Evolutionary conservation across 1,284 basidiomycete genomes (phyloP).

Genomic region (Cutaneotrichosporon sp.): DNA sequence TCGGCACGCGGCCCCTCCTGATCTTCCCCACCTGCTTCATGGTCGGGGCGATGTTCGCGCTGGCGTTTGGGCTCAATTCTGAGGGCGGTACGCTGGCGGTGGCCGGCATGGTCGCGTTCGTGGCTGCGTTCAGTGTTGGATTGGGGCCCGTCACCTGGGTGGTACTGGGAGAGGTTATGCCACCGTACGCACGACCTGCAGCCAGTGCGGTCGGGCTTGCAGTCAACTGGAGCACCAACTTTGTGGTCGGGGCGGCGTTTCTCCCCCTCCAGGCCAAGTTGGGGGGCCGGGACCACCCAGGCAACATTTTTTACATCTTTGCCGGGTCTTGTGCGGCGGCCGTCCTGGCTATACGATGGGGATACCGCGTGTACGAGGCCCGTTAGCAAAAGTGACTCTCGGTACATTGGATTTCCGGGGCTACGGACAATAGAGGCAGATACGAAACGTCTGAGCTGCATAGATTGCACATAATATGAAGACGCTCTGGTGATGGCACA

Average conservation of each 20-base stretch:
- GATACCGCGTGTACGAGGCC: conserved; percentile 1
- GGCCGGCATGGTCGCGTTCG: conserved; percentile 36
- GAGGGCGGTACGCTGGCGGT: conserved; percentile 27
- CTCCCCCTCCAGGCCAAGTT: conserved; percentile 40
- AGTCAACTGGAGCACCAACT: conserved; percentile 44
- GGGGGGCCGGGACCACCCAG: conserved; percentile 39
- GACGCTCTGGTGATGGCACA: conserved; percentile 3
- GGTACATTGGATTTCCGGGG: neutral
- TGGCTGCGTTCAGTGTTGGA: conserved; percentile 39
- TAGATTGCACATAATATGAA: neutral
- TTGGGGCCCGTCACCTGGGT: conserved; percentile 49
- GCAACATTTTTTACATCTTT: conserved; percentile 45
- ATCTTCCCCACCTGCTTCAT: conserved; percentile 34
- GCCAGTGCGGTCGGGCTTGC: conserved; percentile 40
- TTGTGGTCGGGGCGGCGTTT: conserved; percentile 40
- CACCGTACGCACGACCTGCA: conserved; percentile 38
- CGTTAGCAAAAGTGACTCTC: neutral
- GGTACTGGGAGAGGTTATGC: conserved; percentile 44
- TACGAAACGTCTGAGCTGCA: conserved; percentile 1
- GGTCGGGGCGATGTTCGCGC: conserved; percentile 27
- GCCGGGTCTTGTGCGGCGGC: conserved; percentile 29
- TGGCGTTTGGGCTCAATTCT: conserved; percentile 41
- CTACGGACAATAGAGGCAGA: no score
- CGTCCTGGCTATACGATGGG: conserved; percentile 5
- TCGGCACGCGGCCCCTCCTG: conserved; percentile 35